Base-by-base conservation (phyloP, 1,139 yeast species). In the Taphrina wiesneri region DNA sequence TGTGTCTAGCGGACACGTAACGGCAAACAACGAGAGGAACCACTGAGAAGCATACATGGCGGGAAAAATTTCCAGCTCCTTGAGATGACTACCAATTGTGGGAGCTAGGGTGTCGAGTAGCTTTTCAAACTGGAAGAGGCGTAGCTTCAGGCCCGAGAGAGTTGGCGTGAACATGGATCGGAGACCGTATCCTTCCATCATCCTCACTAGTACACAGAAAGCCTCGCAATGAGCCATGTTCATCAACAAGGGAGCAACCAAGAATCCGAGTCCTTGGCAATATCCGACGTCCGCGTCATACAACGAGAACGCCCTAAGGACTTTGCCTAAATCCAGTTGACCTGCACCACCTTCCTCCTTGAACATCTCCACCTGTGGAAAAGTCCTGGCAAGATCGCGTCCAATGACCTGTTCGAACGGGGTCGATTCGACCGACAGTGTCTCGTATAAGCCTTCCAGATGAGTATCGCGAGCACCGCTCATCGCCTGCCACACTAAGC, bases 281-380 rank as follows among this genome's bases (percentile, higher is more conserved):
- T 86, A 86, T 7, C 90, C 90, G 69, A 86, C 83, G 71, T 86
- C 88, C 63, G 82, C 82, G 74, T 86, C 90, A 72, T 85, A 86
- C 70, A 86, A 83, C 61, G 87, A 85, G 72, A 84, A 86, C 0
- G 88, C 90, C 67, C 86, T 83, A 70, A 86, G 78, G 30, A 86
- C 83, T 36, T 83, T 81, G 47, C 86, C 86, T 64, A 86, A 80
- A 71, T 79, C 79, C 28, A 69, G 67, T 67, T 79, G 81, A 43
- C 81, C 82, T 23, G 69, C 74, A n/a, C 85, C 84, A 17, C 78
- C 77, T 26, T 75, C 77, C 36, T 79, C 76, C 68, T 79, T 77
- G 75, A 86, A 85, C 75, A 84, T 81, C 2, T 77, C 76, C 41
- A 86, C 78, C 28, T 79, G 78, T 1, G 90, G 90, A 73, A 86